phyloP scores from a whole-genome alignment of 176 grass and related monocot genomes.

The Zizania latifolia region DNA sequence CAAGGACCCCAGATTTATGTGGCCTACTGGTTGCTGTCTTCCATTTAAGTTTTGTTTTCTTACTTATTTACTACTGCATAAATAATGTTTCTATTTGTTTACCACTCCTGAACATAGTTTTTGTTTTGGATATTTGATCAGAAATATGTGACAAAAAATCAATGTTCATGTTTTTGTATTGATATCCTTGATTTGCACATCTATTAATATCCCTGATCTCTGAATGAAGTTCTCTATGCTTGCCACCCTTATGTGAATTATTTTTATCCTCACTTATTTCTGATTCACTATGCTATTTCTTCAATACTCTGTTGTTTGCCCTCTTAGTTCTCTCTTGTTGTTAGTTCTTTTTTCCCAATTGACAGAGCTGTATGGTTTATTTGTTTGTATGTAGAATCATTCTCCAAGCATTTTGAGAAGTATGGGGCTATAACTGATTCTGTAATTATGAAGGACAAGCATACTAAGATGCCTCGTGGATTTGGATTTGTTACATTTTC shows the following conservation, averaged over 20 bases:
- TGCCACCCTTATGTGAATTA: not conserved
- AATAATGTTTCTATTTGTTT: not conserved
- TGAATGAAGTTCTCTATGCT: not conserved
- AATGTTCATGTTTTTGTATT: too few species aligned
- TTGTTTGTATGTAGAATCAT: slow-evolving; percentile 77
- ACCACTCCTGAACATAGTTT: not conserved
- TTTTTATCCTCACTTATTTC: not conserved
- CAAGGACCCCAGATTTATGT: not conserved
- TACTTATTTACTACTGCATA: not conserved
- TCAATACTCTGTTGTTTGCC: not conserved
- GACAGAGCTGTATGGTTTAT: slow-evolving; percentile 55
- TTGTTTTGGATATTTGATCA: not conserved
- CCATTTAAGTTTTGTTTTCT: not conserved
- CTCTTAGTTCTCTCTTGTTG: slow-evolving; percentile 6
- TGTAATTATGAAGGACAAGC: slow-evolving; percentile 99
- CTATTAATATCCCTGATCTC: not conserved
- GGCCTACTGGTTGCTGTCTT: not conserved
- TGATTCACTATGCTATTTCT: not conserved
- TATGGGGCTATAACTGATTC: slow-evolving; percentile 95
- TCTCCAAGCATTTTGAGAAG: slow-evolving; percentile 94
- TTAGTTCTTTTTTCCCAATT: slow-evolving; percentile 26
- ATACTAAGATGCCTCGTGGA: slow-evolving; percentile 95
- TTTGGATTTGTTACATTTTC: slow-evolving; percentile 99
- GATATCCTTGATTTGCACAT: slow-evolving; percentile 13
- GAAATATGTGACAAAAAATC: too few species aligned